Evolutionary conservation across 2,329 filamentous ascomycete genomes (phyloP), one percentile per base, ranked within the genome.

Genomic region (Phyllachora maydis): DNA sequence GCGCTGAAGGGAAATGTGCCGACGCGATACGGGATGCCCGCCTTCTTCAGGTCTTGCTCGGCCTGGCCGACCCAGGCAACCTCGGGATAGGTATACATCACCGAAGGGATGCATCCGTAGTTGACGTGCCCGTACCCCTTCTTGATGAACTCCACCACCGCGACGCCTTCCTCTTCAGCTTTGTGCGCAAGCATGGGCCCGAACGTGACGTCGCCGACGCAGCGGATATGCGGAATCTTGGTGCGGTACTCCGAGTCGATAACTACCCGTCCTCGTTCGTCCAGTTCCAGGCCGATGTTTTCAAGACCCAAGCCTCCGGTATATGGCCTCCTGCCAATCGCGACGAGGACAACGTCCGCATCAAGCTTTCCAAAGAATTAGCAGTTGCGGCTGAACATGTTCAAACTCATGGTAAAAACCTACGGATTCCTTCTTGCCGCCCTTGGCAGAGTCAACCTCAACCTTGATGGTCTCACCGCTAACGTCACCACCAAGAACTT

Each of bases 61-160:
- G 73, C 93, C 61, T 93, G 83, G 28, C 88, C 88, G 22, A 98
- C 88, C 88, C 88, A 98, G 17, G 88, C 82, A 35, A 95, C 88
- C 53, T 98, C 88, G 16, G 88, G 88, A 58, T 93, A 75, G 8
- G 88, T 95, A 67, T 98, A 98, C 88, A 98, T 98, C 56, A 98
- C 88, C 16, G 79, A 88, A 35, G 88, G 88, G 45, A 98, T 98
- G 50, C 76, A 79, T 42, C 70, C 79, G 57, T 98, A 98, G 73
- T 98, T 98, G 55, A 98, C 88, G 53, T 98, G 88, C 28, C 88
- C 88, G 52, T 90, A 76, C 35, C 82, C 82, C 64, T 95, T 95
- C 59, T 79, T 85, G 54, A 98, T 88, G 62, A 82, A 95, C 55
- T 98, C 88, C 32, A 95, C 64, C 28, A 74, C 85, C 16, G 88